A percentile compares a stretch with the other conserved stretches of the same genome.
These are phyloP conservation scores for Tympanopsis confertula DNA, from an alignment of 2,329 filamentous ascomycete species.

Conservation along the genomic window DNA sequence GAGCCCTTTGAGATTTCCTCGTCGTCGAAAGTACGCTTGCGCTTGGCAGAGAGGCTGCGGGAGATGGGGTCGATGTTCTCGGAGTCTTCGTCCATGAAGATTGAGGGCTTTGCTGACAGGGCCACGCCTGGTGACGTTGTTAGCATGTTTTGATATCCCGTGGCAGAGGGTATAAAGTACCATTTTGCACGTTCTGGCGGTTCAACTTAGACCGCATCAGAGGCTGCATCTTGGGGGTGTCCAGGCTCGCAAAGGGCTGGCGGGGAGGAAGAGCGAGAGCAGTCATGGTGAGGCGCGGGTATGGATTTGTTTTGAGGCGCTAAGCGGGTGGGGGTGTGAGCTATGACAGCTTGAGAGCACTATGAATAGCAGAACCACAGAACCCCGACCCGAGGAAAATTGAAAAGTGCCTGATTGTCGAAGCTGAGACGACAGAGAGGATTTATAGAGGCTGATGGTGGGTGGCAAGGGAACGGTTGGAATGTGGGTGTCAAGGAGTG, in stretches of 20 bases:
- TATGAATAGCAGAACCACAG: no score
- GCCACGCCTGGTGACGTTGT: no score
- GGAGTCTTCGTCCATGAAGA: background rate
- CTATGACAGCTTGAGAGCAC: no score
- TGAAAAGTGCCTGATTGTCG: no score
- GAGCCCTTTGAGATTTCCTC: background rate
- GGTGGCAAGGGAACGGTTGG: no score
- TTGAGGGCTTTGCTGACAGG: no score
- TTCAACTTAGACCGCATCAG: slow-evolving; percentile 17
- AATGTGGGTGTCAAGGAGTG: no score
- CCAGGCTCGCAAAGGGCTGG: slow-evolving; percentile 20
- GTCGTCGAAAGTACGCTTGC: background rate
- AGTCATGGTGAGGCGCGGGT: slow-evolving; percentile 11
- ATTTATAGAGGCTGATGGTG: no score
- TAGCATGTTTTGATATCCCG: background rate
- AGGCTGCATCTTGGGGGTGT: slow-evolving; percentile 16
- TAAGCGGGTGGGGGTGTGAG: no score
- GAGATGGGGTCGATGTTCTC: slow-evolving; percentile 1
- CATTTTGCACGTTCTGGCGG: slow-evolving; percentile 14
- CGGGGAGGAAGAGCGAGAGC: slow-evolving; percentile 17
- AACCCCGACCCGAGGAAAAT: no score
- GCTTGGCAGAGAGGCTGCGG: background rate
- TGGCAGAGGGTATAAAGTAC: background rate
- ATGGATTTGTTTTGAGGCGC: slow-evolving; percentile 1
- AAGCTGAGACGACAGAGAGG: no score